A percentile compares a stretch with the other conserved stretches of the same genome.
Conservation (phyloP, 352 stramenopile species). For the Globisporangium camurandrum region DNA sequence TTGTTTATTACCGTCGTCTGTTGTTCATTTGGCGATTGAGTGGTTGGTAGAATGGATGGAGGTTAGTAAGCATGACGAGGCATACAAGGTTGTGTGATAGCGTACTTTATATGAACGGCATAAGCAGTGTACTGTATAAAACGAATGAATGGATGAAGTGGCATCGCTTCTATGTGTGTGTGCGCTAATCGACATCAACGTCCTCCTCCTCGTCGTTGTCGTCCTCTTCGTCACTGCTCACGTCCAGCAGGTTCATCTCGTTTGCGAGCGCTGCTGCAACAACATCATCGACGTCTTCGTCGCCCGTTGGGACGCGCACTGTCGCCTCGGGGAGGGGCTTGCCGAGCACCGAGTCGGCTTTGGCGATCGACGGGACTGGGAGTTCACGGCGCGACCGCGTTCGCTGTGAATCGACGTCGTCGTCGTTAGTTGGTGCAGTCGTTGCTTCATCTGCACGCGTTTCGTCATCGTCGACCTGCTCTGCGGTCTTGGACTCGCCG, state of each 20-base stretch:
- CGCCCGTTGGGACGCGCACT: constrained; percentile 17
- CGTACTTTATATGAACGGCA: too few species aligned
- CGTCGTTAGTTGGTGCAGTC: not conserved
- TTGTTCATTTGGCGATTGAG: too few species aligned
- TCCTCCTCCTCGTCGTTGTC: constrained; percentile 36
- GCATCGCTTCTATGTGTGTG: not conserved
- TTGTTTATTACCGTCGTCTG: too few species aligned
- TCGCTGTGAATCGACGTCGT: not conserved
- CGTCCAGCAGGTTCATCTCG: constrained; percentile 67
- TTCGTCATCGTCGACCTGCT: not conserved
- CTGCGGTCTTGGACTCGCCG: constrained; percentile 20
- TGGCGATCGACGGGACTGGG: constrained; percentile 5
- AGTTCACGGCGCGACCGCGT: constrained; percentile 7
- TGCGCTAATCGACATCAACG: constrained; percentile 37
- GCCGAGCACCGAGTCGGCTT: constrained; percentile 19
- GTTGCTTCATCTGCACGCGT: not conserved
- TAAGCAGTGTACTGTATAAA: too few species aligned
- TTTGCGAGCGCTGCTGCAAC: constrained; percentile 52
- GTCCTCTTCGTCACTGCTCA: constrained; percentile 84
- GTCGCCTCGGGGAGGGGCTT: constrained; percentile 29
- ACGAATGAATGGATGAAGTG: too few species aligned
- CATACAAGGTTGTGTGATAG: too few species aligned
- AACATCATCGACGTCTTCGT: constrained; percentile 61
- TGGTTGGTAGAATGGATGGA: too few species aligned
- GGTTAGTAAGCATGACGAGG: too few species aligned